Conservation (phyloP, 805 yeast species). For the Kodamaea hsintzibuensis region DNA sequence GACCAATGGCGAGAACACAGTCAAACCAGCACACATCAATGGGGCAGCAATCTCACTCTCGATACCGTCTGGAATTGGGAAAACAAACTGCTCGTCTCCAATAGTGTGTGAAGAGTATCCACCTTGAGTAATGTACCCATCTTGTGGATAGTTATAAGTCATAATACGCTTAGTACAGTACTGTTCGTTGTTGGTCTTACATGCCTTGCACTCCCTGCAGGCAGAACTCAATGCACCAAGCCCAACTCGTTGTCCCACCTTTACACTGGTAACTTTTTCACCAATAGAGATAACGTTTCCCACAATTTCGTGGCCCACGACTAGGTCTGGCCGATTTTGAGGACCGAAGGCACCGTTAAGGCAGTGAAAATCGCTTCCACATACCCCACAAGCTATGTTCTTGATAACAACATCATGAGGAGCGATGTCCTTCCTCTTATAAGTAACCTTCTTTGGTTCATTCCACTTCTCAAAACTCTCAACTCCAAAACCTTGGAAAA, state of each 20-base stretch:
- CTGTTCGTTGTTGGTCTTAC: constrained; percentile 35
- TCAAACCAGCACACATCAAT: constrained; percentile 57
- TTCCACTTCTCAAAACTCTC: constrained; percentile 30
- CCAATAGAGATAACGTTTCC: constrained; percentile 64
- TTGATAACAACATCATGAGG: constrained; percentile 54
- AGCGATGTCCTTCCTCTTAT: constrained; percentile 25
- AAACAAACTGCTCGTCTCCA: constrained; percentile 45
- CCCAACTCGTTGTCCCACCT: constrained; percentile 75
- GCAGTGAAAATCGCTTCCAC: constrained; percentile 60
- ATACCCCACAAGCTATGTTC: constrained; percentile 61
- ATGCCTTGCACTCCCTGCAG: constrained; percentile 63
- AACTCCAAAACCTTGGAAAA: constrained; percentile 37
- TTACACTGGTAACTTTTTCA: constrained; percentile 46
- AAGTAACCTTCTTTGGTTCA: constrained; percentile 32
- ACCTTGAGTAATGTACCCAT: constrained; percentile 36
- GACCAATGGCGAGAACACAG: constrained; percentile 52
- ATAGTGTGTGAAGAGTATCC: constrained; percentile 52
- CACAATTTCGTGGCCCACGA: constrained; percentile 65
- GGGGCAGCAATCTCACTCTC: constrained; percentile 49
- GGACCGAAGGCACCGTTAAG: constrained; percentile 53
- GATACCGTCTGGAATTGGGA: constrained; percentile 50
- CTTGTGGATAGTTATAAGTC: constrained; percentile 53
- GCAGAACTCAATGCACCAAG: constrained; percentile 69
- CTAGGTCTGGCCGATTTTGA: constrained; percentile 37
- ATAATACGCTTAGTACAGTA: constrained; percentile 51